Evolutionary conservation across 1,284 basidiomycete species (phyloP), one percentile per base, ranked within the genome.

Genomic region (Trametes sp.): DNA sequence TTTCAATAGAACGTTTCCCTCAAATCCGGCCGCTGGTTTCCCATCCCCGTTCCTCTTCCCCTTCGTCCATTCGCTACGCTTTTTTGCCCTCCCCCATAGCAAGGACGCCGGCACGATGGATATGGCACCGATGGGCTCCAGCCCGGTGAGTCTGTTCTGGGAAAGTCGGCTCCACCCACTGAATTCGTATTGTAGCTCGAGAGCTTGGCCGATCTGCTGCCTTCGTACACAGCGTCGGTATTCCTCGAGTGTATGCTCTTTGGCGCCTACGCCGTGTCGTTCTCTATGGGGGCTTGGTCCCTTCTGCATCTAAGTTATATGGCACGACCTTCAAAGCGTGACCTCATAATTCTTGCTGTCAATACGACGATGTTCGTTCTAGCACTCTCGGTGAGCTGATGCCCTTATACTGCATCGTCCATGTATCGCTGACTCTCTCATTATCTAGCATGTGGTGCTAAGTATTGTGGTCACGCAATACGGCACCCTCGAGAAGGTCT

Each of bases 201-300:
- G 21, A 51, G 35, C 38, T 9, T 41, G 38, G 38, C 51, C 13
- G 26, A 41, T 24, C 35, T 54, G 26, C 26, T 54, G 9, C 28
- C 52, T 1, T 42, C 52, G 3, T 54, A 42, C 38, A 48, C 54
- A 23, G 45, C 50, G n/a, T 42, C 61, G 9, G 38, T 58, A 21
- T 58, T 54, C 56, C n/a, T 58, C 9, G 61, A 62, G 26, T 41
- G 51, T 16, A n/a, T 58, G 45, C 31, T 62, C n/a, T 62, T 62
- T 28, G 61, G 61, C 23, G 56, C 45, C 5, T 58, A 58, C 52
- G 35, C 31, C 8, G 50, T 62, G 28, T 36, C 48, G 2, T 65
- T 62, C 31, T n/a, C 41, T 13, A 46, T 59, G 26, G 60, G 54
- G 1, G n/a, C 54, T 0, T 62, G 57, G 60, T 26, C 50, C 2